Percentiles rank a stretch among this genome's conserved stretches.
phyloP scores from a whole-genome alignment of 306 rosid species.

The Cercis canadensis region DNA sequence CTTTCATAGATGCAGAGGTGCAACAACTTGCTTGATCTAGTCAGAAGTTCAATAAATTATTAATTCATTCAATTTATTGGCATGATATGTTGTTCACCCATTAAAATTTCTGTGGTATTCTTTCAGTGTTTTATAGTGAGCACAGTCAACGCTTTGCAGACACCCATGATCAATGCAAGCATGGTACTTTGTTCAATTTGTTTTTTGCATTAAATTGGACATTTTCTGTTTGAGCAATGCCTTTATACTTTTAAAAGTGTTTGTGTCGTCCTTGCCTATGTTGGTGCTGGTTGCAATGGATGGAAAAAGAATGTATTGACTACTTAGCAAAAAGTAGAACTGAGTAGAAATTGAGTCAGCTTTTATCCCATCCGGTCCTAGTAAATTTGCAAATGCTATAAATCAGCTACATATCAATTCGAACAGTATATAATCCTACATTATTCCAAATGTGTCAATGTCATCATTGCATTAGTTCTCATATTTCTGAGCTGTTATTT shows the following conservation, averaged over 20 bases:
- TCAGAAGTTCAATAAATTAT: constrained; percentile 19
- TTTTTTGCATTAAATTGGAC: not conserved
- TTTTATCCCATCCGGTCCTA: constrained; percentile 1
- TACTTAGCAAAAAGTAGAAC: constrained; percentile 1
- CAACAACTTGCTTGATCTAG: constrained; percentile 37
- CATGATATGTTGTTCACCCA: constrained; percentile 10
- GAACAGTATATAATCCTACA: not conserved
- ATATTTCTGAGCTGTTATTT: constrained; percentile 13
- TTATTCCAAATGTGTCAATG: constrained; percentile 3
- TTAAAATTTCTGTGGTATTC: constrained; percentile 24
- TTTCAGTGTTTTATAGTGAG: constrained; percentile 96
- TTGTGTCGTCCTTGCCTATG: constrained; percentile 27
- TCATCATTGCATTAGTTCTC: not conserved
- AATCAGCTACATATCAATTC: not conserved
- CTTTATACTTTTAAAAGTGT: constrained; percentile 10
- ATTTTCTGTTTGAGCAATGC: too few species aligned
- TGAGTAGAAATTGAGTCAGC: constrained; percentile 19
- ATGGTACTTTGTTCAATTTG: constrained; percentile 62
- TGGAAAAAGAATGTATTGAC: not conserved
- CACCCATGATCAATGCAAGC: constrained; percentile 99
- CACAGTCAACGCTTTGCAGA: constrained; percentile 91
- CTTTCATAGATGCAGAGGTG: constrained; percentile 97
- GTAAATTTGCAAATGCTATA: constrained; percentile 16
- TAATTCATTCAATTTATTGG: constrained; percentile 33
- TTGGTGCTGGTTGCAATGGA: constrained; percentile 20